Evolutionary conservation across 331 rosid species (phyloP).

Genomic region (Phaseolus coccineus): DNA sequence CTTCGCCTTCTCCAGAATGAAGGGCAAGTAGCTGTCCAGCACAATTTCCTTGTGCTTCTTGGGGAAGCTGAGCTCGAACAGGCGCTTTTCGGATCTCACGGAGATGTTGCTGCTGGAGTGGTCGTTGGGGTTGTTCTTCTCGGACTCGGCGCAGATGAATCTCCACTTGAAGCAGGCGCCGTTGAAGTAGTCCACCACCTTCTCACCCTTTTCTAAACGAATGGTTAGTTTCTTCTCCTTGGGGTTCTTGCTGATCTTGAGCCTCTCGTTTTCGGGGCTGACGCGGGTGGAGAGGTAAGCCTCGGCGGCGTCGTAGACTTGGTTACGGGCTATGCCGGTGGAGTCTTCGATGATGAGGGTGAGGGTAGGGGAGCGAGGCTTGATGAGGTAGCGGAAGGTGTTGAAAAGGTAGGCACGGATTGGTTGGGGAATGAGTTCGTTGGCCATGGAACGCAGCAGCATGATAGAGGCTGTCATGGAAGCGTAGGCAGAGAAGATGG

Average conservation of each 20-base stretch:
- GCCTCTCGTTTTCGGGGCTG: conserved; percentile 57
- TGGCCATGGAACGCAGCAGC: conserved; percentile 76
- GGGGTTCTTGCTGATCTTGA: conserved; percentile 64
- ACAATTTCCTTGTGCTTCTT: conserved; percentile 55
- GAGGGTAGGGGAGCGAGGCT: conserved; percentile 52
- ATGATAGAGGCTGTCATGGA: conserved; percentile 80
- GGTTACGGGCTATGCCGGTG: conserved; percentile 62
- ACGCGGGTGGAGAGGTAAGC: conserved; percentile 64
- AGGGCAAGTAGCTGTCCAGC: conserved; percentile 57
- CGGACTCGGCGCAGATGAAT: conserved; percentile 50
- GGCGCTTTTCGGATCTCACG: conserved; percentile 51
- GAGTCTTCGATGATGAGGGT: conserved; percentile 78
- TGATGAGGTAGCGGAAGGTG: conserved; percentile 57
- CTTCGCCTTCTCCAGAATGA: conserved; percentile 56
- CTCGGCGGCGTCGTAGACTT: conserved; percentile 78
- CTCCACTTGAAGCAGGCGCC: conserved; percentile 60
- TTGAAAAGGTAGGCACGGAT: conserved; percentile 55
- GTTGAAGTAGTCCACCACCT: conserved; percentile 50
- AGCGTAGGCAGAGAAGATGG: conserved; percentile 80
- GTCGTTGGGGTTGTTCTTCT: conserved; percentile 46
- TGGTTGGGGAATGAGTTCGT: conserved; percentile 73
- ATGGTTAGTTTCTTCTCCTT: conserved; percentile 65
- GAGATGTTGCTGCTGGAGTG: not conserved
- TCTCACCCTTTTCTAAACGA: conserved; percentile 68
- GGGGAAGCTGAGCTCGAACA: conserved; percentile 66